Evolutionary conservation across 768 basidiomycete species (phyloP).

Genomic region (Auricularia auricula-judae): DNA sequence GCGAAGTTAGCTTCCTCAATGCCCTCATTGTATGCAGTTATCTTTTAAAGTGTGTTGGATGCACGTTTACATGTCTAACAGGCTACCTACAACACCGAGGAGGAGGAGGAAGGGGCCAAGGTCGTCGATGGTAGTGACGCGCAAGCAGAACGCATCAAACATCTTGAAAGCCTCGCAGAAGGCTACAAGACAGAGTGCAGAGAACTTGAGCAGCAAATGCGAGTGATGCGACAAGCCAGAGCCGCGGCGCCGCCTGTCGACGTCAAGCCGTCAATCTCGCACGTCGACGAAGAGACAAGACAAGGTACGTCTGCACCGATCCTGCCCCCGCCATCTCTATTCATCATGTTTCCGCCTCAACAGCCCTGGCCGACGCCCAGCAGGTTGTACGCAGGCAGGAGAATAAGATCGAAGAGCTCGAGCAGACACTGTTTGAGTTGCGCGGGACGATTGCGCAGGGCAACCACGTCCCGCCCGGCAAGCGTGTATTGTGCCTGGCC

Average conservation of each 20-base stretch:
- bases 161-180: slow-evolving; percentile 43
- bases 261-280: neutral
- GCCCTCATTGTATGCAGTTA: slow-evolving; percentile 48
- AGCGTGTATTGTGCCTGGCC: slow-evolving; percentile 53
- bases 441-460: slow-evolving; percentile 67
- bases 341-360: neutral
- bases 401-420: slow-evolving; percentile 54
- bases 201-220: slow-evolving; percentile 35
- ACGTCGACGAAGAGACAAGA: neutral
- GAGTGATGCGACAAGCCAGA: neutral
- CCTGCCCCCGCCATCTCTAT: neutral
- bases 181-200: slow-evolving; percentile 41
- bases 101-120: slow-evolving; percentile 26
- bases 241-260: neutral
- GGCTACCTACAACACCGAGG: slow-evolving; percentile 58
- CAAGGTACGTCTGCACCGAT: neutral
- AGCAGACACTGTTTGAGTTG: slow-evolving; percentile 70
- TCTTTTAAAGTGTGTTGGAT: neutral
- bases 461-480: slow-evolving; percentile 59
- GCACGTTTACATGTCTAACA: slow-evolving; percentile 11
- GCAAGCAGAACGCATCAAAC: slow-evolving; percentile 33
- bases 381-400: slow-evolving; percentile 27
- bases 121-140: slow-evolving; percentile 20
- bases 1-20: slow-evolving; percentile 56
- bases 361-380: slow-evolving; percentile 36